phyloP scores from a whole-genome alignment of 2,329 filamentous ascomycete species.

The Fusarium aywerte region DNA sequence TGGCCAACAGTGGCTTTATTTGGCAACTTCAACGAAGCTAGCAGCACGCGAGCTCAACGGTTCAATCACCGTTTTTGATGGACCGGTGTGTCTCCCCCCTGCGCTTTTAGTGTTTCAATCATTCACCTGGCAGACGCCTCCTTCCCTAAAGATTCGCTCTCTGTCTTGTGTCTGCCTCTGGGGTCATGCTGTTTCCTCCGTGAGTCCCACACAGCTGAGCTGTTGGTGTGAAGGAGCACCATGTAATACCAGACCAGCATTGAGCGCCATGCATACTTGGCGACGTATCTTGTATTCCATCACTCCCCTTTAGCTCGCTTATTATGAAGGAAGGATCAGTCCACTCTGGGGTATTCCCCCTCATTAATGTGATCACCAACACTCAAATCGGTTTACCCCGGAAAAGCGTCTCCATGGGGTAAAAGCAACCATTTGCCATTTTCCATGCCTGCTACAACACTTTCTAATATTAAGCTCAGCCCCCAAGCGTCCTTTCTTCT shows the following conservation, averaged over 20 bases:
- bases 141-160: neutral
- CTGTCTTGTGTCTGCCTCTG: neutral
- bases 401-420: constrained; percentile 25
- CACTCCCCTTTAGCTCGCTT: neutral
- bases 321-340: constrained; percentile 14
- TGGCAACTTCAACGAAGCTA: neutral
- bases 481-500: constrained; percentile 2
- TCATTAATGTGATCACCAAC: constrained; percentile 25
- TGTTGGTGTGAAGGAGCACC: neutral
- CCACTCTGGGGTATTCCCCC: constrained; percentile 27
- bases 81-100: constrained; percentile 9
- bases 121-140: constrained; percentile 3
- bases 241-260: neutral
- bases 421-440: neutral
- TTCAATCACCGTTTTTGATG: neutral
- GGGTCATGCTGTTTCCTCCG: neutral
- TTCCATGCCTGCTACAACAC: neutral
- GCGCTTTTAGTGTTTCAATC: constrained; percentile 15
- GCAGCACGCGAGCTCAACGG: neutral
- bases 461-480: constrained; percentile 12
- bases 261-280: neutral
- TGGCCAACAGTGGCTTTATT: neutral
- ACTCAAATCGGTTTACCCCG: constrained; percentile 24
- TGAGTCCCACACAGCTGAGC: neutral
- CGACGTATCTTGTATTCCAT: neutral